phyloP scores from a whole-genome alignment of 192 early-diverging fungal genomes.

The Entophlyctis luteolus region DNA sequence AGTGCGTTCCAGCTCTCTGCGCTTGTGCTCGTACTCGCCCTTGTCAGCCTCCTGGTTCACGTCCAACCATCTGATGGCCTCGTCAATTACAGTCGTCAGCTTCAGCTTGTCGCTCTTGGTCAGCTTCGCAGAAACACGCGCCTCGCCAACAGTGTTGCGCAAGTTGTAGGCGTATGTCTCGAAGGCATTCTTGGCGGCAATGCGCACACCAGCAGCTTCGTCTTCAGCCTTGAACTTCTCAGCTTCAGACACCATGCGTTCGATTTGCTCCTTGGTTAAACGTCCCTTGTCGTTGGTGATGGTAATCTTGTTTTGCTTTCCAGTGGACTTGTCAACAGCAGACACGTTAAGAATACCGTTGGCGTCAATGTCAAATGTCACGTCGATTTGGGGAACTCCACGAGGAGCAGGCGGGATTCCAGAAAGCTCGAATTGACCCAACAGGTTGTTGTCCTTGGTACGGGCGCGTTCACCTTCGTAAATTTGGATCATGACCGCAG shows the following conservation, averaged over 20 bases:
- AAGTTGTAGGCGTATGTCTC: constrained; percentile 98
- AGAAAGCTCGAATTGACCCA: constrained; percentile 96
- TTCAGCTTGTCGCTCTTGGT: constrained; percentile 84
- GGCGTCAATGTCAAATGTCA: constrained; percentile 94
- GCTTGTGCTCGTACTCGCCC: constrained; percentile 93
- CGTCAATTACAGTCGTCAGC: constrained; percentile 76
- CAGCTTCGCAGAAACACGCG: constrained; percentile 79
- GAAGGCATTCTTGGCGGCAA: constrained; percentile 88
- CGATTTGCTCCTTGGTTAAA: constrained; percentile 97
- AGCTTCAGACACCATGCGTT: constrained; percentile 92
- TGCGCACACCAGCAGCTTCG: constrained; percentile 85
- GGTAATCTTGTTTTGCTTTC: constrained; percentile 93
- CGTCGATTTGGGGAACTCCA: constrained; percentile 96
- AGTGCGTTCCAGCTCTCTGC: constrained; percentile 90
- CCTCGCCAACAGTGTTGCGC: constrained; percentile 82
- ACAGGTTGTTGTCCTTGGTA: constrained; percentile 97
- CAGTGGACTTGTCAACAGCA: constrained; percentile 91
- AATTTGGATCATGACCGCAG: constrained; percentile 94
- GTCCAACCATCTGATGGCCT: constrained; percentile 94
- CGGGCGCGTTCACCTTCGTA: constrained; percentile 96
- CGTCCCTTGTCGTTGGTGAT: constrained; percentile 99
- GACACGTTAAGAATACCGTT: constrained; percentile 95
- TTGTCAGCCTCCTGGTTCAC: constrained; percentile 89
- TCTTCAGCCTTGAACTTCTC: constrained; percentile 97
- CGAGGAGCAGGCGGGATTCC: constrained; percentile 96